Conservation (phyloP, 352 stramenopile genomes). For the Pythium pectinolyticum region DNA sequence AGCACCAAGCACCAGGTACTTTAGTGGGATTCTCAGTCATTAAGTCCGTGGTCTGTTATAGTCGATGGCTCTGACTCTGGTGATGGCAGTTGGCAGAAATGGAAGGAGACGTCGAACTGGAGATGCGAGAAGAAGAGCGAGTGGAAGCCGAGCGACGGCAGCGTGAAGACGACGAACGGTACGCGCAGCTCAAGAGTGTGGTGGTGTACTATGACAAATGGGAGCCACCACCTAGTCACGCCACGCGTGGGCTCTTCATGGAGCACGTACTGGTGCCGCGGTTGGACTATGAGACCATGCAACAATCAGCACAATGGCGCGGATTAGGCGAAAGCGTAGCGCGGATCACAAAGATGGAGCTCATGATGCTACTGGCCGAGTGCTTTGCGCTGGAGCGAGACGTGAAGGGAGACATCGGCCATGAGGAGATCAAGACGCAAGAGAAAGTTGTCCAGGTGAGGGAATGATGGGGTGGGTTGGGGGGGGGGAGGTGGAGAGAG, state of each 20-base stretch:
- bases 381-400: constrained; percentile 86
- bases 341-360: constrained; percentile 84
- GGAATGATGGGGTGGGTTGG: constrained; percentile 16
- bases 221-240: constrained; percentile 82
- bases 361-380: constrained; percentile 76
- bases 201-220: constrained; percentile 87
- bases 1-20: constrained; percentile 24
- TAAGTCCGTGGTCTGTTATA: neutral
- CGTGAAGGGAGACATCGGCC: constrained; percentile 40
- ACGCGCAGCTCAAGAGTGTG: constrained; percentile 66
- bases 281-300: constrained; percentile 71
- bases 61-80: neutral
- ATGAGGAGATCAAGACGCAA: constrained; percentile 42
- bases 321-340: constrained; percentile 62
- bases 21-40: neutral
- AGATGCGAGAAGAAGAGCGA: constrained; percentile 48
- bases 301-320: constrained; percentile 59
- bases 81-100: constrained; percentile 36
- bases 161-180: constrained; percentile 51
- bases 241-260: constrained; percentile 77
- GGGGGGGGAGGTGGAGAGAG: neutral
- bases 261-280: constrained; percentile 82
- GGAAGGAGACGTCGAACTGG: constrained; percentile 40
- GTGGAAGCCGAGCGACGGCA: constrained; percentile 46
- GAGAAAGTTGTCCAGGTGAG: constrained; percentile 55